Evolutionary conservation across 192 early-diverging fungal species (phyloP).

Genomic region (Paraglomus brasilianum): DNA sequence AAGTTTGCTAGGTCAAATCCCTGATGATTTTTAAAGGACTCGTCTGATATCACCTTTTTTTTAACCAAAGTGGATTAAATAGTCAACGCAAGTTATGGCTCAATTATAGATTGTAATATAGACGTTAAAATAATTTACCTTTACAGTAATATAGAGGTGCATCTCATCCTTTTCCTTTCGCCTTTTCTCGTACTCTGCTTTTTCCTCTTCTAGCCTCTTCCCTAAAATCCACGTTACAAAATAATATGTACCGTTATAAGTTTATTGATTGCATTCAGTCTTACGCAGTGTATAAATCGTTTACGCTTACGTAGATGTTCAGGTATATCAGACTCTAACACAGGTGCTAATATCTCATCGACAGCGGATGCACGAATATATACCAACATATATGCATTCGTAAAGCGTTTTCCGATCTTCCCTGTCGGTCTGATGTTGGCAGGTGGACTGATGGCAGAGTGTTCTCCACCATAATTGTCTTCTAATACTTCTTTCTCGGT

Average conservation of each 20-base stretch:
- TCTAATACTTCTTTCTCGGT: conserved; percentile 82
- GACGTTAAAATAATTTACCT: too few species aligned
- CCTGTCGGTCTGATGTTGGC: conserved; percentile 40
- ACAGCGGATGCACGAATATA: conserved; percentile 84
- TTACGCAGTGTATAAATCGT: neutral
- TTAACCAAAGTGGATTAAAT: too few species aligned
- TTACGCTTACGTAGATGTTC: conserved; percentile 67
- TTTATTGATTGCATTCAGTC: neutral
- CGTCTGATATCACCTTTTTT: conserved; percentile 68
- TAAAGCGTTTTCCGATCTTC: conserved; percentile 74
- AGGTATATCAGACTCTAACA: conserved; percentile 74
- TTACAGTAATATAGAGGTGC: conserved; percentile 63
- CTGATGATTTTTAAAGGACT: conserved; percentile 64
- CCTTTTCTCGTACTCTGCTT: conserved; percentile 53
- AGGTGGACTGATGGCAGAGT: conserved; percentile 36
- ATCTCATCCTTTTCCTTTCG: conserved; percentile 69
- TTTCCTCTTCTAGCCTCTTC: conserved; percentile 65
- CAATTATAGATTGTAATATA: too few species aligned
- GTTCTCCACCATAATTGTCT: conserved; percentile 92
- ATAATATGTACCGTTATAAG: neutral
- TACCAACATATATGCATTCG: conserved; percentile 99
- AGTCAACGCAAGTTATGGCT: neutral
- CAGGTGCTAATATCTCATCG: conserved; percentile 66
- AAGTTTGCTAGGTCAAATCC: conserved; percentile 89
- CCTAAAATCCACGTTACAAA: conserved; percentile 15